phyloP scores from a whole-genome alignment of 2,329 filamentous ascomycete species.

The Colletotrichum sidae region DNA sequence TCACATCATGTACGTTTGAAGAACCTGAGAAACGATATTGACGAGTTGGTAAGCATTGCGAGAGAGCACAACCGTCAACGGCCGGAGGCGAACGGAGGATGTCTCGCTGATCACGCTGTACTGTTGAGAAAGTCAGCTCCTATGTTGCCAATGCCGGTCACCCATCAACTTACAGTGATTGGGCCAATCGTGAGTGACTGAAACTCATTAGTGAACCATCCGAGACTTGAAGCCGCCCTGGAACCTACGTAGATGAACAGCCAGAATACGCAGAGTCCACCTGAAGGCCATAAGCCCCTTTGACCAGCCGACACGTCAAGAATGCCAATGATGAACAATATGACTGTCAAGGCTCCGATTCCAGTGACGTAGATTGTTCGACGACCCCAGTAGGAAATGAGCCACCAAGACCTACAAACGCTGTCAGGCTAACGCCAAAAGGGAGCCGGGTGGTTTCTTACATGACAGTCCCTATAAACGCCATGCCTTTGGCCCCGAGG shows the following conservation, averaged over 20 bases:
- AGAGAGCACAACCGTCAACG: conserved; percentile 58
- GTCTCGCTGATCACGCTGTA: conserved; percentile 59
- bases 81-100: conserved; percentile 57
- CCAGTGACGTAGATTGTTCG: conserved; percentile 56
- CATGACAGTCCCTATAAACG: conserved; percentile 51
- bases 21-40: conserved; percentile 51
- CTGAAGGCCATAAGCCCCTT: conserved; percentile 52
- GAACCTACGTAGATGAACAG: conserved; percentile 48
- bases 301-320: conserved; percentile 53
- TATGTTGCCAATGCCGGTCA: neutral
- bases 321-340: conserved; percentile 56
- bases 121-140: conserved; percentile 3
- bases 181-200: conserved; percentile 55
- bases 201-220: neutral
- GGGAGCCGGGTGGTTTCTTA: neutral
- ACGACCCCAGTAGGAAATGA: conserved; percentile 55
- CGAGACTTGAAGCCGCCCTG: neutral
- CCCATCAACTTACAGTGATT: conserved; percentile 52
- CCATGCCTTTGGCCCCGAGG: conserved; percentile 54
- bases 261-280: conserved; percentile 56
- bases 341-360: conserved; percentile 51
- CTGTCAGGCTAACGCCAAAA: conserved; percentile 49
- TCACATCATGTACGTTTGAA: conserved; percentile 49
- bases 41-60: conserved; percentile 53
- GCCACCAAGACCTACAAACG: conserved; percentile 55